These are phyloP conservation scores for Mucor irregularis DNA, from an alignment of 371 early-diverging fungal genomes.

Conservation along the genomic window DNA sequence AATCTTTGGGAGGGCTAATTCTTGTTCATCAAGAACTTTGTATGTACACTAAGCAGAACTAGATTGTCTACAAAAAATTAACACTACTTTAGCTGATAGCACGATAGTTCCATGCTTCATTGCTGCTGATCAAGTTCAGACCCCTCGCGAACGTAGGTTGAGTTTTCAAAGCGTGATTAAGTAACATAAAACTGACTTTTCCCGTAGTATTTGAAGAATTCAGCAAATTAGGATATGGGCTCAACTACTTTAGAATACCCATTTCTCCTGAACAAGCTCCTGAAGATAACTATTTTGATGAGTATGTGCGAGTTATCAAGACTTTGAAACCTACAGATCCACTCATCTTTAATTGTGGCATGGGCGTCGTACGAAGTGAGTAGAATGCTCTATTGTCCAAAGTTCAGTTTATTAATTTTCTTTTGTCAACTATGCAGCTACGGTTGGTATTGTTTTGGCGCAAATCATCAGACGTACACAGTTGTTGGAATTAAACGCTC, in stretches of 20 bases:
- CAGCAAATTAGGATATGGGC: slow-evolving; percentile 40
- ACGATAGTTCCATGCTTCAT: slow-evolving; percentile 64
- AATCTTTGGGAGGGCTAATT: slow-evolving; percentile 49
- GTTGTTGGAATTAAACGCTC: slow-evolving; percentile 33
- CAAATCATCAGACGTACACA: slow-evolving; percentile 59
- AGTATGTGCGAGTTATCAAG: slow-evolving; percentile 57
- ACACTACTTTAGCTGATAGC: slow-evolving; percentile 38
- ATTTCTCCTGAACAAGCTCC: slow-evolving; percentile 67
- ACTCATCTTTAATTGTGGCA: slow-evolving; percentile 71
- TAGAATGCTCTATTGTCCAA: not conserved
- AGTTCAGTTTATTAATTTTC: not conserved
- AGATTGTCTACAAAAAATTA: not conserved
- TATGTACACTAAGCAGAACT: slow-evolving; percentile 9
- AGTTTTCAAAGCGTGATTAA: not conserved
- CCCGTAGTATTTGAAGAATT: slow-evolving; percentile 51
- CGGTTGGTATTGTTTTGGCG: slow-evolving; percentile 64
- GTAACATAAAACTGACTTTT: not conserved
- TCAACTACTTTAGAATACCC: slow-evolving; percentile 62
- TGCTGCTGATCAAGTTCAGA: slow-evolving; percentile 58
- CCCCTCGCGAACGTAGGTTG: slow-evolving; percentile 53
- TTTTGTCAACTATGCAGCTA: slow-evolving; percentile 53
- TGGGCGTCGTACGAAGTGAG: slow-evolving; percentile 73
- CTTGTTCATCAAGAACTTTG: slow-evolving; percentile 72
- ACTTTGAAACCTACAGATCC: slow-evolving; percentile 42
- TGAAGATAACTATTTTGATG: slow-evolving; percentile 69